Conservation (phyloP, 2,329 filamentous ascomycete species). For the Talaromyces pinophilus region DNA sequence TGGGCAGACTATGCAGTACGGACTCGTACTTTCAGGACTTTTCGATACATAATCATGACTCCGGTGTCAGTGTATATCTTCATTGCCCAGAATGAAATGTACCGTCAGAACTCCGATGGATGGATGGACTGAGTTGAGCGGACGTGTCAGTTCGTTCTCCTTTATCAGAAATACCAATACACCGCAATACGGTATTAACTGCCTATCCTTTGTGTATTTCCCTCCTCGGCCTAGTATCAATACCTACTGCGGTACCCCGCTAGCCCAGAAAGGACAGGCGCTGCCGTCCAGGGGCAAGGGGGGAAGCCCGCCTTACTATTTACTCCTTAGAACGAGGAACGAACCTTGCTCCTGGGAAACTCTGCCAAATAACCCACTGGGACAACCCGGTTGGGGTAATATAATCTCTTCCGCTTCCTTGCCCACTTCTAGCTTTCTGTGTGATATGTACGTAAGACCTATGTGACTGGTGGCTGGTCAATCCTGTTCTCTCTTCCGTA, state of each 20-base stretch:
- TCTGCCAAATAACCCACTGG: not conserved
- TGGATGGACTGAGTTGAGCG: not conserved
- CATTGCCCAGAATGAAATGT: not conserved
- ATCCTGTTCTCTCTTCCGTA: not conserved
- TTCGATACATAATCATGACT: not conserved
- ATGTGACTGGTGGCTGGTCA: not conserved
- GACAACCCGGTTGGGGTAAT: not conserved
- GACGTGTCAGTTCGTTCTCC: not conserved
- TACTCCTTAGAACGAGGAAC: slow-evolving; percentile 4
- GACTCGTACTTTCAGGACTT: not conserved
- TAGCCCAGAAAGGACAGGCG: not conserved
- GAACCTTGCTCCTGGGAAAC: slow-evolving; percentile 9
- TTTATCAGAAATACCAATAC: not conserved
- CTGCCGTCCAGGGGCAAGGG: slow-evolving; percentile 10
- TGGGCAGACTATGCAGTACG: not conserved
- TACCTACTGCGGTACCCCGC: slow-evolving; percentile 3
- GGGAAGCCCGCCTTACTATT: slow-evolving; percentile 7
- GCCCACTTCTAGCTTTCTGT: not conserved
- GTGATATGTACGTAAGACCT: slow-evolving; percentile 15
- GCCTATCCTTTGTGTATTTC: not conserved
- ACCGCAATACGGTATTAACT: not conserved
- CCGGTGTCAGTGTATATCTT: not conserved
- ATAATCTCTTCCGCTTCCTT: not conserved
- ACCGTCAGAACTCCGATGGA: not conserved
- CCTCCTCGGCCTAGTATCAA: not conserved